Conservation (phyloP, 495 filamentous ascomycete species). For the Hyaloscypha variabilis region DNA sequence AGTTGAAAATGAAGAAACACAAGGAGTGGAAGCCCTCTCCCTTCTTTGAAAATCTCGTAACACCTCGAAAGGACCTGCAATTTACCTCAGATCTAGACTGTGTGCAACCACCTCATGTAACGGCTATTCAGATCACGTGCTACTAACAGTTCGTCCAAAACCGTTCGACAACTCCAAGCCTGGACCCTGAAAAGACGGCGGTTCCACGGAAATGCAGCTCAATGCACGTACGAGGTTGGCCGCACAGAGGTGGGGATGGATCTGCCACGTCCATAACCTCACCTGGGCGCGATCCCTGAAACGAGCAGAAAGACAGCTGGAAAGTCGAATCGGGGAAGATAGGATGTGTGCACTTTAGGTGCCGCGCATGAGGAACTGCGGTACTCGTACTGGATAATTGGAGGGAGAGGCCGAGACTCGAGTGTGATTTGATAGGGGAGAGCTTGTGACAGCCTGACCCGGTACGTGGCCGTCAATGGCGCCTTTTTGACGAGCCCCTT, state of each 20-base stretch:
- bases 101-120: background rate
- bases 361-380: background rate
- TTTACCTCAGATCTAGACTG: background rate
- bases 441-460: too few species aligned
- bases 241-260: conserved; percentile 8
- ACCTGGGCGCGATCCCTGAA: background rate
- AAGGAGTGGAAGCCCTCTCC: background rate
- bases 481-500: background rate
- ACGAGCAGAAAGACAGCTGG: background rate
- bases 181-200: background rate
- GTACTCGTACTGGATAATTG: conserved; percentile 1
- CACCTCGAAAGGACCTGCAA: background rate
- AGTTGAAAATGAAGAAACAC: background rate
- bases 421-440: background rate
- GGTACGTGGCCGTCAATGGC: background rate
- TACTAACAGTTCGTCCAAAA: background rate
- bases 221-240: conserved; percentile 4
- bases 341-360: background rate
- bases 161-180: background rate
- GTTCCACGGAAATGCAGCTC: background rate
- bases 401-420: too few species aligned
- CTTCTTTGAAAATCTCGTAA: background rate
- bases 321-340: background rate
- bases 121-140: background rate
- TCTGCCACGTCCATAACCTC: conserved; percentile 13